Evolutionary conservation across 2,329 filamentous ascomycete genomes (phyloP), one percentile per base, ranked within the genome.

Genomic region (Stemphylium lycopersici): DNA sequence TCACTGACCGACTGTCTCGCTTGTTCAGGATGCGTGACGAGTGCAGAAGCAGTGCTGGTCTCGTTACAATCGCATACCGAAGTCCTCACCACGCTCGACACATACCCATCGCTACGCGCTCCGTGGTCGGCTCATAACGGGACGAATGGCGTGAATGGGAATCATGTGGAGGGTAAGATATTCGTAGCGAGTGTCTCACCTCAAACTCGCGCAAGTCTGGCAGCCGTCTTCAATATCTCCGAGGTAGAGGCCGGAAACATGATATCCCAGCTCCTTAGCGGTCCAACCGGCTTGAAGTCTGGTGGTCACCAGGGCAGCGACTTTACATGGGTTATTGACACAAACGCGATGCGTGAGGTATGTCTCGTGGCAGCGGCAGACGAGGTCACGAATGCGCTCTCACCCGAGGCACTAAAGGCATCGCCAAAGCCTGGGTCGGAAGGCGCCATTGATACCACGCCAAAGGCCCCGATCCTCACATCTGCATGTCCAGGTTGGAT

Each of bases 401-500:
- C 70, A 3, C 59, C 67, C 24, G 56, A 63, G 34, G 48, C 62
- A 10, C 54, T 65, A 6, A 66, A 70, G n/a, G 59, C 64, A 6
- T 47, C 59, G 8, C 52, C 63, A 15, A 55, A 56, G 22, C 55
- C 69, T 13, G 69, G 67, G 2, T 62, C 66, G 3, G 76, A 76
- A 32, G 71, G 70, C 46, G 63, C 71, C 41, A 66, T 71, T 22
- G 65, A 69, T 43, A 87, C 68, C 71, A 85, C 61, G 32, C 78
- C 77, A 3, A 82, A 81, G 65, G 78, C 77, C 57, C 90, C 91
- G 0, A 86, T 93, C 26, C 82, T 99, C 38, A 91, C 93, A 7
- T 93, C 93, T 3, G 91, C 91, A 16, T 99, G 95, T 74, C 95
- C 95, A 0, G 95, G 95, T 6, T 99, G 96, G 93, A 93, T 99